Evolutionary conservation across 2,329 filamentous ascomycete genomes (phyloP).

Genomic region (Aspergillus transmontanensis): DNA sequence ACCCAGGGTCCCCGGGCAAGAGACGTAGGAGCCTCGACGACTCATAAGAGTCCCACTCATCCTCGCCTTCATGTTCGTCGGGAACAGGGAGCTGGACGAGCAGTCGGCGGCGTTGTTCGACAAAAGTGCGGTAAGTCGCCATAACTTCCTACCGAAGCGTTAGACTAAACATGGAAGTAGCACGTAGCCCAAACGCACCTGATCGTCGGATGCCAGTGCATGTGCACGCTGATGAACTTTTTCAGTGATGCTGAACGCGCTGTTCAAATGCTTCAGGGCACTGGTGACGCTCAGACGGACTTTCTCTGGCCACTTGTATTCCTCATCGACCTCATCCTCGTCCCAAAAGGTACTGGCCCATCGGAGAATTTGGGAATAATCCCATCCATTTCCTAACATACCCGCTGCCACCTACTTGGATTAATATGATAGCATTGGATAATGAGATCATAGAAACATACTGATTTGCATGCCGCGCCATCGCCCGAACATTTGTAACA

Average conservation of each 20-base stretch:
- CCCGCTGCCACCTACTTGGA: not conserved
- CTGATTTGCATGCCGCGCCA: not conserved
- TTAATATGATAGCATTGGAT: not conserved
- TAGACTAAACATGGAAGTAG: not conserved
- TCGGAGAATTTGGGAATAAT: not conserved
- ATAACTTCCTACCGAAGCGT: not conserved
- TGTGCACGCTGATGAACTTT: not conserved
- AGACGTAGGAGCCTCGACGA: not conserved
- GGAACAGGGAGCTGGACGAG: not conserved
- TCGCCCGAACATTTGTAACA: not conserved
- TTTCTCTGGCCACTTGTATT: not conserved
- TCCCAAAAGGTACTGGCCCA: not conserved
- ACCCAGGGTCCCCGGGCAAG: not conserved
- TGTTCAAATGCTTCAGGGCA: not conserved
- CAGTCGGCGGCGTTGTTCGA: not conserved
- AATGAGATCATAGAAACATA: not conserved
- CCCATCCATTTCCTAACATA: not conserved
- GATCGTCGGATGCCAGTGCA: rapidly evolving
- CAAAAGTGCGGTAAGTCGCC: not conserved
- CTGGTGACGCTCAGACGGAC: not conserved
- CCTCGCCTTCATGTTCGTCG: rapidly evolving
- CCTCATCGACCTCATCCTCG: not conserved
- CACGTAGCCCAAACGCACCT: not conserved
- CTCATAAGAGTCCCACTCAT: not conserved
- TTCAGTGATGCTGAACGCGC: not conserved